Evolutionary conservation across 257 asterid species (phyloP), one percentile per base, ranked within the genome.

Genomic region (Solanum chiquidenum): DNA sequence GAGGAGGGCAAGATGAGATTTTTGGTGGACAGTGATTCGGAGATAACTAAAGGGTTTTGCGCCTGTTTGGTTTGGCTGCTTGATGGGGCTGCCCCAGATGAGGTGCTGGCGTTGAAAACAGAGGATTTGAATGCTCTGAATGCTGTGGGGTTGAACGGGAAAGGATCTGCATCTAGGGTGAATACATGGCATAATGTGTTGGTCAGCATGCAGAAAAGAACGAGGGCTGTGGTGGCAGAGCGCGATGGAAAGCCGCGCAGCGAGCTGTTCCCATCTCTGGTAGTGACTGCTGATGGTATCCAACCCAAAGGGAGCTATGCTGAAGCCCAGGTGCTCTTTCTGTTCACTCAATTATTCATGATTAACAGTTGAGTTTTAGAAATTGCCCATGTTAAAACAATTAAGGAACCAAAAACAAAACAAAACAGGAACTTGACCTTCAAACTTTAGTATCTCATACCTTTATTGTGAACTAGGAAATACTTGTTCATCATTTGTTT

Each of bases 121-220:
- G 99, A 95, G 88, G 99, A 96, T 93, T 91, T 97, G 88, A 93
- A 87, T 83, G 92, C 90, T 27, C 23, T 96, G 90, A 94, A 90
- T 89, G 95, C 92, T 82, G 94, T 86, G 23, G 96, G 95, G 7
- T 88, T 94, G 90, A 90, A 90, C 69, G 93, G 95, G 69, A 88
- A 75, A 87, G 89, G 84, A 35, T 88, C 91, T 35, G 90, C 94
- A 38, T 90, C 92, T 20, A 93, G 99, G 89, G 94, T 89, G 25
- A 97, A 96, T 90, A 94, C 99, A 80, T 97, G 99, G 99, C 98
- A 96, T 73, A 97, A 96, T 91, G 98, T 96, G 88, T 91, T 97
- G 93, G 88, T 95, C 83, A 95, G 96, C 91, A 90, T 97, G 95
- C 99, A 97, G 92, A 97, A 96, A 90, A 94, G 96, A 91, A 91